These are phyloP conservation scores for Colletotrichum chrysophilum DNA, from an alignment of 2,329 filamentous ascomycete species.

Conservation along the genomic window DNA sequence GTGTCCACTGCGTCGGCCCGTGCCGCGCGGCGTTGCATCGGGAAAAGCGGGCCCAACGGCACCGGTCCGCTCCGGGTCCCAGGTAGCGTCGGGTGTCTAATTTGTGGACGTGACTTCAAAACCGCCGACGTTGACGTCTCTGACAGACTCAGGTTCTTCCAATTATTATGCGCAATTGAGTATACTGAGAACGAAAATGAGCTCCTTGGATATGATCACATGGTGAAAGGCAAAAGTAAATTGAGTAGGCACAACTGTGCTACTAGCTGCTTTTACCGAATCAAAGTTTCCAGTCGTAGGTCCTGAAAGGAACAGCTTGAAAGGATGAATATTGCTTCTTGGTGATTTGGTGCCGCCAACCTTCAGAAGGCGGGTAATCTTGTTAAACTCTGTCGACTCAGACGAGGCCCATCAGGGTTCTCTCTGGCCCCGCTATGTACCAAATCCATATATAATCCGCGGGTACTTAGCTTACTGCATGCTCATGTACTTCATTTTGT, in stretches of 20 bases:
- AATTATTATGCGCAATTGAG: rapidly evolving
- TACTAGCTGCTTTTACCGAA: not conserved
- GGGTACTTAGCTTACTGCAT: not conserved
- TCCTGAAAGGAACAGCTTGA: not conserved
- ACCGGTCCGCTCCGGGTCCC: not conserved
- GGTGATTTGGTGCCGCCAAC: not conserved
- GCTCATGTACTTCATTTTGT: conserved; percentile 46
- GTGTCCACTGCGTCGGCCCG: not conserved
- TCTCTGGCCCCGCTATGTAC: not conserved
- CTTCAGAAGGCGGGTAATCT: not conserved
- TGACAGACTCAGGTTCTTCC: not conserved
- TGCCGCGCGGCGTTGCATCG: not conserved
- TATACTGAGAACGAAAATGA: not conserved
- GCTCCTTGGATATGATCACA: rapidly evolving
- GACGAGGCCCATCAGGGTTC: not conserved
- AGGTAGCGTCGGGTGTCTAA: not conserved
- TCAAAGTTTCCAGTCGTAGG: not conserved
- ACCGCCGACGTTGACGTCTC: not conserved
- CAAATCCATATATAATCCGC: not conserved
- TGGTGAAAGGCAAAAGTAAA: not conserved
- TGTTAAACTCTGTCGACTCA: not conserved
- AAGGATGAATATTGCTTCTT: not conserved
- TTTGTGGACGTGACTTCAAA: not conserved
- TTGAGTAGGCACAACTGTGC: not conserved
- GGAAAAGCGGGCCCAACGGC: not conserved